These are phyloP conservation scores for Pyrenula massariospora DNA, from an alignment of 495 filamentous ascomycete genomes.

Conservation along the genomic window DNA sequence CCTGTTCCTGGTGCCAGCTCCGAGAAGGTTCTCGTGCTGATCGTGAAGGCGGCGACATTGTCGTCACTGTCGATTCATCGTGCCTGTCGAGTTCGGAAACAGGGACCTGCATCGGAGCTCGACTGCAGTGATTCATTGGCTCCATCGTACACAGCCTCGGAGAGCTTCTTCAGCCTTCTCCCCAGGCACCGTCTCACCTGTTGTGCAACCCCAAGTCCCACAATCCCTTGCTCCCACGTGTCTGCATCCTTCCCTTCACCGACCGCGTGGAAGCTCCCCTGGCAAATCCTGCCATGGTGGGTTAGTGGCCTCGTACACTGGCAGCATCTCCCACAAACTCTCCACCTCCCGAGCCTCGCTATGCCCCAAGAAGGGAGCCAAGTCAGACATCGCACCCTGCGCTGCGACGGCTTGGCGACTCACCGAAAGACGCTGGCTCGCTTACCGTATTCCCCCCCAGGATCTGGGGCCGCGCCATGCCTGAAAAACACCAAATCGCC, in stretches of 20 bases:
- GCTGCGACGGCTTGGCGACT: background rate
- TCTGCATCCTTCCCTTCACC: background rate
- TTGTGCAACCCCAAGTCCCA: too few species aligned
- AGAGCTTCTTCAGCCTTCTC: background rate
- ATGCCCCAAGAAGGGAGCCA: background rate
- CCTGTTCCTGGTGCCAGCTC: too few species aligned
- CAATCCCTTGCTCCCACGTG: background rate
- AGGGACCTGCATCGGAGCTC: too few species aligned
- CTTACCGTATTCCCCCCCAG: background rate
- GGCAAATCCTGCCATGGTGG: background rate
- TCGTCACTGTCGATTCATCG: too few species aligned
- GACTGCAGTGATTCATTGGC: too few species aligned
- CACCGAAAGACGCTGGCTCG: too few species aligned
- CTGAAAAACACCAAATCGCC: background rate
- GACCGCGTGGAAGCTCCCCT: background rate
- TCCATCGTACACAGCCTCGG: background rate
- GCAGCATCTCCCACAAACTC: background rate
- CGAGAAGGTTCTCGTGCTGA: too few species aligned
- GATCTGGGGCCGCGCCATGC: background rate
- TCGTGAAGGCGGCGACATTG: too few species aligned
- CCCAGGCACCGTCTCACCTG: too few species aligned
- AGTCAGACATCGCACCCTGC: background rate
- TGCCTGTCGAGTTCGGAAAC: too few species aligned
- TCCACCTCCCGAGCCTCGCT: too few species aligned
- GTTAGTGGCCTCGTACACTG: background rate